Base-by-base conservation (phyloP, 768 basidiomycete genomes). In the Cantharellus anzutake region DNA sequence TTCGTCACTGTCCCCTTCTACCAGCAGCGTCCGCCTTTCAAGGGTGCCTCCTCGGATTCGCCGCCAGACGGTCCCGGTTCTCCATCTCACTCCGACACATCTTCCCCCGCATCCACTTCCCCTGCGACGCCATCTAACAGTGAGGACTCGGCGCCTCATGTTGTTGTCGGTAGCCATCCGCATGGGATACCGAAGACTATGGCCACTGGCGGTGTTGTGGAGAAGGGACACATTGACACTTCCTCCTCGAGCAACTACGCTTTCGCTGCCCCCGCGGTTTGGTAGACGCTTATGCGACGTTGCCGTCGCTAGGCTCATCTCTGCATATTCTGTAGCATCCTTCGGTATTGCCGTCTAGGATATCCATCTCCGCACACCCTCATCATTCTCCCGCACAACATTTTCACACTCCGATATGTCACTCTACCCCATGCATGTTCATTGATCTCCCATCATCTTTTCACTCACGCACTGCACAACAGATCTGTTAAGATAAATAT, bases 261-360 rank as follows among this genome's bases (percentile, higher is more conserved):
- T 0, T 76, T 78, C 62, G 82, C 82, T 5, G 71, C 76, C 1
- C 79, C 80, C 0, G 73, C 81, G 1, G 72, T 74, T 20, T 84
- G 82, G 82, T 84, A 75, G 73, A 41, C 53, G 20, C 20, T 29
- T 29, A 29, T 29, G 20, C 20, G 20, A 29, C 20, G 20, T 29
- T 29, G 20, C 20, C 20, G 20, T 29, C 20, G 20, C 20, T 29
- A 29, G 20, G 20, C 20, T 29, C 20, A 29, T 29, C 20, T 29
- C 20, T 29, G 20, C 20, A 29, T 29, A 29, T 29, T 29, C 20
- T 29, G 20, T 29, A 29, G 20, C 20, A 29, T 29, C 20, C 20
- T 29, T 29, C 20, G 20, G 20, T 29, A 29, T 29, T 29, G 20
- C 20, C 20, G 20, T 29, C 20, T 29, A 29, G 20, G 20, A 29